Evolutionary conservation across 768 basidiomycete species (phyloP).

Genomic region (Chlorophyllum brunneum): DNA sequence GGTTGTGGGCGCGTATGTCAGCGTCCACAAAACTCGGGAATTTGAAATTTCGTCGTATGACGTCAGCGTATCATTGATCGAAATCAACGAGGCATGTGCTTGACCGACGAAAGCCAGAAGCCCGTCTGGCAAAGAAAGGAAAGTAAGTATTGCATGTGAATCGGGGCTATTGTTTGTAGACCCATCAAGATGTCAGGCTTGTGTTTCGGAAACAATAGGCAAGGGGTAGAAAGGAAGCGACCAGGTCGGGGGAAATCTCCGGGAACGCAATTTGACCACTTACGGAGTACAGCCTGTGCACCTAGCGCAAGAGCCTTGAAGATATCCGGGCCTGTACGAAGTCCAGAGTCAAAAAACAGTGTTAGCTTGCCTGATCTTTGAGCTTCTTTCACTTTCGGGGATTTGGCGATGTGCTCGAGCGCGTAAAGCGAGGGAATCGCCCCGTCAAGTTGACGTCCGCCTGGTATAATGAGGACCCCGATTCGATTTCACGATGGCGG

Average conservation of each 20-base stretch:
- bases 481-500: neutral
- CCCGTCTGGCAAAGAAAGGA: too few species aligned
- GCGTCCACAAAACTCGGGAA: too few species aligned
- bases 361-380: constrained; percentile 60
- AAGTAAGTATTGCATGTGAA: too few species aligned
- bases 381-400: constrained; percentile 51
- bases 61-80: too few species aligned
- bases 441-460: constrained; percentile 76
- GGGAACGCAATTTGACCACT: constrained; percentile 24
- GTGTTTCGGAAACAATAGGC: neutral
- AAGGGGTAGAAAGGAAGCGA: neutral
- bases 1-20: too few species aligned
- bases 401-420: constrained; percentile 64
- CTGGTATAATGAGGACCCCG: constrained; percentile 27
- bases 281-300: constrained; percentile 75
- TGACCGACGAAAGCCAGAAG: too few species aligned
- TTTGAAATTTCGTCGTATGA: too few species aligned
- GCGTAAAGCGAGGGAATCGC: constrained; percentile 71
- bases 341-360: constrained; percentile 76
- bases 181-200: too few species aligned
- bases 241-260: neutral
- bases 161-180: too few species aligned
- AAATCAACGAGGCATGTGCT: too few species aligned
- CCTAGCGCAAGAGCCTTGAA: constrained; percentile 84
- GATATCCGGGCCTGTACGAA: constrained; percentile 80